Base-by-base conservation (phyloP, 2,329 filamentous ascomycete genomes). In the Ophioceras dolichostomum region DNA sequence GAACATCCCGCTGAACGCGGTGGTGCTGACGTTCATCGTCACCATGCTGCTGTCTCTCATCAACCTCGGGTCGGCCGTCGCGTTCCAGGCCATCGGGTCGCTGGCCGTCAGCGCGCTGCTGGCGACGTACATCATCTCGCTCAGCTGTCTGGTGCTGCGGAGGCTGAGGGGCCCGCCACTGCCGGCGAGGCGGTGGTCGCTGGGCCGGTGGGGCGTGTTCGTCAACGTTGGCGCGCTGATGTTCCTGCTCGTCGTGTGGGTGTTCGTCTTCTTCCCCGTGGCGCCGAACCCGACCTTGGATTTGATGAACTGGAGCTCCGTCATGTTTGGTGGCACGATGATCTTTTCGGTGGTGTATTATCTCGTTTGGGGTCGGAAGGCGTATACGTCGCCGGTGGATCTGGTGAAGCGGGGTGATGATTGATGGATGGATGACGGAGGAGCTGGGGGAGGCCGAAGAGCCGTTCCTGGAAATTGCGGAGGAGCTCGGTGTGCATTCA, bases 81-180 rank as follows among this genome's bases (percentile, higher is more conserved):
- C 67, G 4, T 69, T 73, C 50, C 67, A 71, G 45, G 67, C 64
- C 39, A 62, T 73, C 43, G 59, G 67, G n/a, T 70, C 66, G 2
- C 56, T 74, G 10, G 62, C 62, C 19, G 58, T 69, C 36, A 63
- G 59, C 24, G 62, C 65, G 2, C 58, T 73, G 13, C 63, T 72
- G 34, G 60, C 61, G 16, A 68, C 65, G 14, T 73, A 73, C 46
- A 59, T 72, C 37, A 56, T 71, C 31, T 64, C 64, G 22, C 58
- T 65, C 32, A 43, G 53, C n/a, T 60, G 64, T 39, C 50, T 70
- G 5, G 52, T 68, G 35, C 58, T 56, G 41, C 56, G 61, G 18
- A 59, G 62, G n/a, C 45, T 67, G 19, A 45, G 46, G 7, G 52
- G 51, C n/a, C 52, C 57, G 4, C 50, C 56, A 0, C 51, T 68